Evolutionary conservation across 805 yeast genomes (phyloP), one percentile per base, ranked within the genome.

Genomic region (Lipomyces kockii): DNA sequence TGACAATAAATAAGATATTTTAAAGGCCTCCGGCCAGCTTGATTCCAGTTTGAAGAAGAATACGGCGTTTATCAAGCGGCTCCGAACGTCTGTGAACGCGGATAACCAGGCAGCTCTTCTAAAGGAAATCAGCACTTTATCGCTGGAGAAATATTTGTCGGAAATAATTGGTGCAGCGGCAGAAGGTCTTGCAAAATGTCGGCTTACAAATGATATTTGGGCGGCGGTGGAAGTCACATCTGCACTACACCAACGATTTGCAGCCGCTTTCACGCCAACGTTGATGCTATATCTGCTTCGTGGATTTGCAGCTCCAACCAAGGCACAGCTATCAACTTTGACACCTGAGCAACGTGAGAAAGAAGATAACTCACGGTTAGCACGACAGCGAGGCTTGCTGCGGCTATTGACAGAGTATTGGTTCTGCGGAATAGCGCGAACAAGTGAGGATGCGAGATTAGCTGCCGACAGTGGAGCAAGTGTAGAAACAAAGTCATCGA

Each of bases 21-120:
- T 68, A 59, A 17, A 54, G 52, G 20, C 69, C 59, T 9, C 69
- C 51, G 32, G 65, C 59, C 20, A 69, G 62, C 43, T 87, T 9
- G 97, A 92, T 75, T 81, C 96, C 0, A 89, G 93, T 65, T 80
- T 92, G 71, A 92, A 92, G 80, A 90, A 89, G 76, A 91, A 93
- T 60, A 77, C 91, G 2, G 89, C 92, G 0, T 90, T 91, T 74
- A 87, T 92, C 61, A 89, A 88, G 75, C 89, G 89, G 72, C 75
- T 92, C 61, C 83, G 87, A 70, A 80, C 84, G 1, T 81, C 87
- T 1, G 77, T 92, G 29, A 83, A 80, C 51, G 83, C 82, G 52
- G 93, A 88, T 6, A 82, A 83, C 52, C 77, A 77, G 64, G 72
- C 75, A 1, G 75, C 82, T 7, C 77, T 90, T 1, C 66, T 91